Percentiles rank a stretch among this genome's conserved stretches.
These are phyloP conservation scores for Asclepias syriaca DNA, from an alignment of 257 asterid species.

Conservation along the genomic window DNA sequence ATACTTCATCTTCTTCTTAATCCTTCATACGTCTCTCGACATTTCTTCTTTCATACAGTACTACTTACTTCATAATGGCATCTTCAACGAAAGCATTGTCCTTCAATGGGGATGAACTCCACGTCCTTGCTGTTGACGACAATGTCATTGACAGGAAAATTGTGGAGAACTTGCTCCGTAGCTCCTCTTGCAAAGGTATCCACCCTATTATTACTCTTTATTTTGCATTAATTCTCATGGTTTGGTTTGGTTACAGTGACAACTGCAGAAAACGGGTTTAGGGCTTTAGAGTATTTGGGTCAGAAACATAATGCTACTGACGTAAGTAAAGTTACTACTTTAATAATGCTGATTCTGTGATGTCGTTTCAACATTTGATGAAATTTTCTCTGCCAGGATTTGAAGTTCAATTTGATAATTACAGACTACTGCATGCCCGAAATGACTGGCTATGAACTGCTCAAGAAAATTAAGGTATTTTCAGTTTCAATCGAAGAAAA, in stretches of 20 bases:
- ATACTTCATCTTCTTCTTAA: conserved; percentile 8
- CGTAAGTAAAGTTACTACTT: neutral
- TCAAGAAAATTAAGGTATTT: conserved; percentile 62
- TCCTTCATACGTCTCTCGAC: neutral
- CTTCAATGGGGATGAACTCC: conserved; percentile 29
- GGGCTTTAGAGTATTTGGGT: conserved; percentile 59
- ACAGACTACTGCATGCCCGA: conserved; percentile 76
- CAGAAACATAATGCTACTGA: conserved; percentile 18
- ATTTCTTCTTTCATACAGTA: neutral
- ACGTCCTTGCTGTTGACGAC: conserved; percentile 69
- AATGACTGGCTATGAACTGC: conserved; percentile 65
- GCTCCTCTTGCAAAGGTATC: conserved; percentile 60
- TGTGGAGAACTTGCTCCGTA: conserved; percentile 53
- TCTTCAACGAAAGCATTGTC: conserved; percentile 8
- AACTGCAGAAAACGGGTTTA: conserved; percentile 54
- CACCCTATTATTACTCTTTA: neutral
- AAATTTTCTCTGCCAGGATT: conserved; percentile 22
- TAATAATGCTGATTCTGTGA: too few species aligned
- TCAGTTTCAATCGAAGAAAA: neutral
- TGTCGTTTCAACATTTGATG: neutral
- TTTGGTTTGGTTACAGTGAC: conserved; percentile 36
- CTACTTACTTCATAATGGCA: conserved; percentile 13
- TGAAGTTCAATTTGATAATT: conserved; percentile 56
- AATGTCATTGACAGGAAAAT: conserved; percentile 50
- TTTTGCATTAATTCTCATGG: neutral